These are phyloP conservation scores for Trichoderma citrinoviride DNA, from an alignment of 2,329 filamentous ascomycete genomes.

Conservation along the genomic window DNA sequence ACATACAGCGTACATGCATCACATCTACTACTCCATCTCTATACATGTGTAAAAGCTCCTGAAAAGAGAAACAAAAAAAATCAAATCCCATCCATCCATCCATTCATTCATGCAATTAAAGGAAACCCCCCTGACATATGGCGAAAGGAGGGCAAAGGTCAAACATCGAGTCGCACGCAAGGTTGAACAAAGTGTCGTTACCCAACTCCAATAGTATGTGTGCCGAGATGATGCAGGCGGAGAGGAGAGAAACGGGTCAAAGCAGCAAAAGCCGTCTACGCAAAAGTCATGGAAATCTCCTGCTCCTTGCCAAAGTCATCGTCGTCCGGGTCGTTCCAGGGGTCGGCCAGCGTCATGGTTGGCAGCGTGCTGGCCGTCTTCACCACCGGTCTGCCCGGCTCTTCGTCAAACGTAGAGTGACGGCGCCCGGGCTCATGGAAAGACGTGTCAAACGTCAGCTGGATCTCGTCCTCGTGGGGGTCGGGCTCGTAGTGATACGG, in stretches of 20 bases:
- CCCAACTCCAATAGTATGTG: conserved; percentile 17
- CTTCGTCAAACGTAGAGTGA: conserved; percentile 25
- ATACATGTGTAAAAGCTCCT: conserved; percentile 7
- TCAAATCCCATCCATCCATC: not conserved
- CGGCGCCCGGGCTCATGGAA: conserved; percentile 39
- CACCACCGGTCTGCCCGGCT: conserved; percentile 31
- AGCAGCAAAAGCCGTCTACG: conserved; percentile 41
- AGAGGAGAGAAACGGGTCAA: not conserved
- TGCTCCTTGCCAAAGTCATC: conserved; percentile 69
- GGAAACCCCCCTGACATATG: not conserved
- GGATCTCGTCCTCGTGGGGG: conserved; percentile 54
- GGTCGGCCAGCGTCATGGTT: conserved; percentile 52
- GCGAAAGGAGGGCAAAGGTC: not conserved
- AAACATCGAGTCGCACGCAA: not conserved
- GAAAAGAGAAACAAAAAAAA: not conserved
- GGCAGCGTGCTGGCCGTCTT: conserved; percentile 50
- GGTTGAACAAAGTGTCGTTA: not conserved
- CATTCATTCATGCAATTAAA: not conserved
- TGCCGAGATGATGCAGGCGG: not conserved
- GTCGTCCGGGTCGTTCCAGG: conserved; percentile 69
- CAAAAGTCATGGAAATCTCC: conserved; percentile 81
- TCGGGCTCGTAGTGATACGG: conserved; percentile 32
- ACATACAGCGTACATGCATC: not conserved
- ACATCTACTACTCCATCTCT: not conserved
- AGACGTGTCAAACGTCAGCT: conserved; percentile 71